Base-by-base conservation (phyloP, 495 filamentous ascomycete species). In the Rostrohypoxylon terebratum region DNA sequence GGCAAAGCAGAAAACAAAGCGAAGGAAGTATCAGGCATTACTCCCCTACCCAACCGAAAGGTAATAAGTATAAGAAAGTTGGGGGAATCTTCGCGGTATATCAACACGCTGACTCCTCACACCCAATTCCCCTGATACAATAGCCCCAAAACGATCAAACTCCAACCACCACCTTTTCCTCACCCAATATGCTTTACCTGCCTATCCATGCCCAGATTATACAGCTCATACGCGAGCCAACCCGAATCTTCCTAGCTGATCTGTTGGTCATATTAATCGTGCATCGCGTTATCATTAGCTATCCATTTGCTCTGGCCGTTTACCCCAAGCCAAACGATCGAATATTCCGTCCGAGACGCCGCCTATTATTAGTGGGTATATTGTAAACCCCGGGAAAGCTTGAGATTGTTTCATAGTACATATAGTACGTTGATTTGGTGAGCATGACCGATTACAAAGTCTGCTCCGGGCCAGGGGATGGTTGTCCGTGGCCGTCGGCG, bases 231-330 rank as follows among this genome's bases (percentile, higher is more conserved):
- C 62, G 48, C 34, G 7, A 18, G 13, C 44, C 31, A 14, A 16
- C 53, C 66, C 25, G 31, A 16, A 44, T 47, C 38, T 23, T 45
- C 31, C 58, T 38, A 57, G 68, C 36, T 45, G 42, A 64, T 44
- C 38, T 60, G 18, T 38, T 63, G 54, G 36, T 70, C 59, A 61
- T 71, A 59, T 70, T 51, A 58, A 50, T 77, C 75, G 60, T 77
- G 33, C 75, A 45, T 45, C n/a, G 16, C 16, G 42, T 45, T 63
- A 44, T 77, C 75, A 44, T 77, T 42, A 42, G 38, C 63, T 57
- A 28, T 20, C 73, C 73, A 63, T 73, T 53, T 64, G 48, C 20
- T 36, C 73, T 33, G 55, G 23, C 57, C 58, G 10, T 40, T 13
- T 40, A 7, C 42, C 51, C 31, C 23, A 10, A 47, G 45, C 38